Base-by-base conservation (phyloP, 2,329 filamentous ascomycete species). In the Ceratocystis cacaofunesta region DNA sequence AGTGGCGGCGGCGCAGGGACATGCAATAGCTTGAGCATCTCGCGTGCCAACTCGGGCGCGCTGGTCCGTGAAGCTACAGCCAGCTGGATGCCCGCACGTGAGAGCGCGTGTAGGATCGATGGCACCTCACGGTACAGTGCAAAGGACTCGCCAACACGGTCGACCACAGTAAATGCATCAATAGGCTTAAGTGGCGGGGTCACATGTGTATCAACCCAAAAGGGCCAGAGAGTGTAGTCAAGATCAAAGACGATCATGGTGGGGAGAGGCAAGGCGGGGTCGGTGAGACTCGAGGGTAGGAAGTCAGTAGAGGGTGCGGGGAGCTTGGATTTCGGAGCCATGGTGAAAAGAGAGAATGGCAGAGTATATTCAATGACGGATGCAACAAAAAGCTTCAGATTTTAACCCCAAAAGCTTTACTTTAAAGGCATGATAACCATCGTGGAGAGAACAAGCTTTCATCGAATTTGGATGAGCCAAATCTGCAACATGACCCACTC, bases 201-300 rank as follows among this genome's bases (percentile, higher is more conserved):
- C 70, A 94, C 88, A 76, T 96, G 92, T 2, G 91, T 96, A 78
- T 97, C 94, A 1, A 95, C 87, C 92, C 92, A 97, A 77, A 96
- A 96, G 3, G 92, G 91, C 94, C 92, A 97, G n/a, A 97, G 81
- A 0, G 94, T 97, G 80, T 96, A 97, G 80, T 97, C 92, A 68
- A 97, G 84, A 74, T 97, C 94, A 77, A 97, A 96, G 69, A 94
- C 89, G 71, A 97, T 82, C 70, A 96, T 81, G 68, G 86, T 85
- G 0, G 92, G 92, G 1, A 96, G 82, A 0, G 90, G 89, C 0
- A 85, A 82, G 15, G 70, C 63, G 52, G 84, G 75, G 74, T 83
- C 79, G 69, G 73, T 71, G 46, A 83, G 78, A 70, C 79, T 77
- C 25, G 73, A 43, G 3, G 79, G 79, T 32, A 76, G 71, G 64